Evolutionary conservation across 148 eudicot genomes (phyloP).

Genomic region (Euryodendron excelsum): DNA sequence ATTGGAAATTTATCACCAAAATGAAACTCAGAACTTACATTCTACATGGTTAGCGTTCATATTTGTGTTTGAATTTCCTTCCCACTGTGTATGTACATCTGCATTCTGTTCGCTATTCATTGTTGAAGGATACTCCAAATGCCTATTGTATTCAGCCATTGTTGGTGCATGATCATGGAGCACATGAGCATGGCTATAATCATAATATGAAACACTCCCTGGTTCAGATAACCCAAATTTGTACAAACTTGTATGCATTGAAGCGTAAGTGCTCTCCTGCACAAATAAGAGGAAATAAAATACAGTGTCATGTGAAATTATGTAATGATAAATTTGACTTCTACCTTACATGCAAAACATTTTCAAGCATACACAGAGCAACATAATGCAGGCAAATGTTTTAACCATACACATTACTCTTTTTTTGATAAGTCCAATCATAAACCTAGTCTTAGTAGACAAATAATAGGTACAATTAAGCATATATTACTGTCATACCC

Average conservation of each 20-base stretch:
- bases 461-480: too few relatives aligned
- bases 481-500: too few relatives aligned
- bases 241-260: constrained; percentile 57
- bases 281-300: constrained; percentile 12
- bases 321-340: background rate
- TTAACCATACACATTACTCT: background rate
- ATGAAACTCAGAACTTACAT: constrained; percentile 53
- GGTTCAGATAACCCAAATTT: constrained; percentile 82
- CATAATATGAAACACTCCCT: constrained; percentile 63
- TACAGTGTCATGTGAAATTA: background rate
- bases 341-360: too few relatives aligned
- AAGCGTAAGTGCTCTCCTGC: constrained; percentile 69
- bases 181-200: constrained; percentile 47
- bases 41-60: constrained; percentile 41
- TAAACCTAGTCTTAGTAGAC: background rate
- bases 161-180: constrained; percentile 39
- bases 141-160: constrained; percentile 49
- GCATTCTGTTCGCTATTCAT: constrained; percentile 41
- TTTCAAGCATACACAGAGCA: too few relatives aligned
- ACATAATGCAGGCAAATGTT: background rate
- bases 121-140: constrained; percentile 41
- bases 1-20: background rate
- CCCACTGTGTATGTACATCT: constrained; percentile 45
- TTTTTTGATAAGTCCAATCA: too few relatives aligned
- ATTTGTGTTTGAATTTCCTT: constrained; percentile 38